Conservation (phyloP, 2,329 filamentous ascomycete species). For the Rhynchosporium graminicola region DNA sequence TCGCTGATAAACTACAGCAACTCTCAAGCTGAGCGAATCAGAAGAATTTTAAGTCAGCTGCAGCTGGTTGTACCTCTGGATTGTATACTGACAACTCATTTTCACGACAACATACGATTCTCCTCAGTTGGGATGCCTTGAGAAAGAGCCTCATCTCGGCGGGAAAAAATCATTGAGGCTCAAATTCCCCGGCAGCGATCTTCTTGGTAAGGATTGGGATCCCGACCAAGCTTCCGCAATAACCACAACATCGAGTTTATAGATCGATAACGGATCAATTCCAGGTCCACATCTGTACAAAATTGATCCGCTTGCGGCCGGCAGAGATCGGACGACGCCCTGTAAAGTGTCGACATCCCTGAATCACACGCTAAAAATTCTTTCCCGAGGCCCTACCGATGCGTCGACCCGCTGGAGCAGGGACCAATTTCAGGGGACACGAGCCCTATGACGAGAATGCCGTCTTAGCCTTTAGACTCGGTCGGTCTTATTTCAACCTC, state of each 20-base stretch:
- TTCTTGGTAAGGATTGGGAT: neutral
- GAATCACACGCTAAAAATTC: neutral
- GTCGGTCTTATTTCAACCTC: conserved; percentile 12
- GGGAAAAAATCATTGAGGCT: neutral
- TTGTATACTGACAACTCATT: too few relatives aligned
- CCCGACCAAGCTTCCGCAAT: neutral
- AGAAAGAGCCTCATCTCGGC: neutral
- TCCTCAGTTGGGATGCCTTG: neutral
- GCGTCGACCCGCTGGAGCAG: conserved; percentile 1
- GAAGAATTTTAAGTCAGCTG: neutral
- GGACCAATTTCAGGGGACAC: neutral
- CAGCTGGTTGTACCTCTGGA: neutral
- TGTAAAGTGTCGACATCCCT: neutral
- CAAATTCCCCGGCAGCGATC: neutral
- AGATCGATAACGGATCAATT: conserved; percentile 6
- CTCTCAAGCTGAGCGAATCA: too few relatives aligned
- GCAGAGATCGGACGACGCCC: neutral
- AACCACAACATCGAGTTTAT: neutral
- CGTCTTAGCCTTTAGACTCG: neutral
- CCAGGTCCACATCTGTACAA: conserved; percentile 3
- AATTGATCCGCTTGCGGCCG: conserved; percentile 9
- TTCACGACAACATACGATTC: neutral
- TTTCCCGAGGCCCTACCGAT: conserved; percentile 1
- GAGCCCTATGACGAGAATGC: conserved; percentile 9
- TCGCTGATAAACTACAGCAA: neutral